Evolutionary conservation across 2,329 filamentous ascomycete genomes (phyloP).

Genomic region (Tolypocladium guangdongense): DNA sequence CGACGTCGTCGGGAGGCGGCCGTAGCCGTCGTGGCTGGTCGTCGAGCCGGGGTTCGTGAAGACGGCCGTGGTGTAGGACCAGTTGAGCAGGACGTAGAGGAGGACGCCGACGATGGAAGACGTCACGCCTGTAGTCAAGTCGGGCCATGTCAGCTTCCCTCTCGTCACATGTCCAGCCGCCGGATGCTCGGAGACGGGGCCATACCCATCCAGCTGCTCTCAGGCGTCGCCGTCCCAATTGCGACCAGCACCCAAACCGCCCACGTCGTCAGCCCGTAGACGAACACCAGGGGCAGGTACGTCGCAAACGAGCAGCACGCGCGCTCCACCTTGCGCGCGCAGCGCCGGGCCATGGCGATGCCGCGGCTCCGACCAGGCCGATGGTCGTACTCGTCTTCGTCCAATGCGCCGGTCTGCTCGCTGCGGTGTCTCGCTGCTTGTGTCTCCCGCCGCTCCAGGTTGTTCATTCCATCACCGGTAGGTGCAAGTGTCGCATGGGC

Average conservation of each 20-base stretch:
- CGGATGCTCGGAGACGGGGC: background rate
- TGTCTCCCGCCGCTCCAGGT: background rate
- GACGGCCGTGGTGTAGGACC: constrained; percentile 84
- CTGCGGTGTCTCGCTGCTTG: background rate
- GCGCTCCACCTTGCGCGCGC: constrained; percentile 64
- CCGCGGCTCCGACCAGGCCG: constrained; percentile 4
- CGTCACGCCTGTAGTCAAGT: constrained; percentile 30
- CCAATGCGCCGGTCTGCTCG: constrained; percentile 4
- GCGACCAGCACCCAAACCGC: constrained; percentile 76
- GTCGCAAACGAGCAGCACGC: constrained; percentile 69
- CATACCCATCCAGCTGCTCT: constrained; percentile 46
- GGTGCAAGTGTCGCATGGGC: background rate
- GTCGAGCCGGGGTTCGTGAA: constrained; percentile 80
- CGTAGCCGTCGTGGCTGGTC: constrained; percentile 58
- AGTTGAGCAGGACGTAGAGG: constrained; percentile 72
- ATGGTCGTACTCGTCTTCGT: constrained; percentile 6
- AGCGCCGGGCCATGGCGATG: constrained; percentile 43
- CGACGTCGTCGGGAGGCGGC: constrained; percentile 57
- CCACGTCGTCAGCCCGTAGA: constrained; percentile 88
- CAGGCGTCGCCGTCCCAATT: constrained; percentile 50
- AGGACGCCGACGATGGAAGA: constrained; percentile 54
- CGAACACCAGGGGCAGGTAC: constrained; percentile 81
- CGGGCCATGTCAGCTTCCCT: constrained; percentile 5
- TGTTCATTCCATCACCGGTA: background rate
- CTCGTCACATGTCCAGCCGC: background rate